Evolutionary conservation across 257 asterid species (phyloP).

Genomic region (Gentiana dahurica): DNA sequence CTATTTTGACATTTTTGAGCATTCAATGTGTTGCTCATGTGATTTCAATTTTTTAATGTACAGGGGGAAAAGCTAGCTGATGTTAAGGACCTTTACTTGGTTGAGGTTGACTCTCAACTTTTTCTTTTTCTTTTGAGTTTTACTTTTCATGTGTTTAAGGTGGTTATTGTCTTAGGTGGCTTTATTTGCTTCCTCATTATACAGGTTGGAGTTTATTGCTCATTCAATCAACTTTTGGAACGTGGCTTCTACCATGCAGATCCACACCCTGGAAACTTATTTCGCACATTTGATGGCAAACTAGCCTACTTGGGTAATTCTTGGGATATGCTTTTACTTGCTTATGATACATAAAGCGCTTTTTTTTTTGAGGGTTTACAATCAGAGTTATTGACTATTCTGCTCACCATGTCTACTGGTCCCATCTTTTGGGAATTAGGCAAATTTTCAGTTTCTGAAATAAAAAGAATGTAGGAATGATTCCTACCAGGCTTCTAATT

Average conservation of each 20-base stretch:
- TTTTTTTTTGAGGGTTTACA: too few relatives aligned
- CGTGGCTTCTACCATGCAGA: conserved; percentile 96
- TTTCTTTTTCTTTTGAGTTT: neutral
- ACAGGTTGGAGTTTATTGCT: conserved; percentile 97
- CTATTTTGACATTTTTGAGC: neutral
- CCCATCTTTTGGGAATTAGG: too few relatives aligned
- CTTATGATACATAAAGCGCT: too few relatives aligned
- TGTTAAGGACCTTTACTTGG: conserved; percentile 81
- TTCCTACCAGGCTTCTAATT: neutral
- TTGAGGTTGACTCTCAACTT: conserved; percentile 56
- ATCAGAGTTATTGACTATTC: too few relatives aligned
- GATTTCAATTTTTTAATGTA: conserved; percentile 14
- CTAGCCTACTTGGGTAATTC: conserved; percentile 82
- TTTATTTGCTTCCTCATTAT: conserved; percentile 6
- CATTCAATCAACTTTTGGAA: conserved; percentile 96
- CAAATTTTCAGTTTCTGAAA: neutral
- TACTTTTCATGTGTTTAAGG: too few relatives aligned
- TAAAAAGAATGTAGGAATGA: too few relatives aligned
- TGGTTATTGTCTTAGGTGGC: neutral
- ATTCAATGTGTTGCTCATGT: conserved; percentile 2
- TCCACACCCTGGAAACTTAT: conserved; percentile 98
- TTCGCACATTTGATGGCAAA: conserved; percentile 88
- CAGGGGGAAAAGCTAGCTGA: conserved; percentile 92
- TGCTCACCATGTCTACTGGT: too few relatives aligned
- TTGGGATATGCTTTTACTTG: too few relatives aligned